phyloP scores from a whole-genome alignment of 257 asterid species.

The Solanum acaule region DNA sequence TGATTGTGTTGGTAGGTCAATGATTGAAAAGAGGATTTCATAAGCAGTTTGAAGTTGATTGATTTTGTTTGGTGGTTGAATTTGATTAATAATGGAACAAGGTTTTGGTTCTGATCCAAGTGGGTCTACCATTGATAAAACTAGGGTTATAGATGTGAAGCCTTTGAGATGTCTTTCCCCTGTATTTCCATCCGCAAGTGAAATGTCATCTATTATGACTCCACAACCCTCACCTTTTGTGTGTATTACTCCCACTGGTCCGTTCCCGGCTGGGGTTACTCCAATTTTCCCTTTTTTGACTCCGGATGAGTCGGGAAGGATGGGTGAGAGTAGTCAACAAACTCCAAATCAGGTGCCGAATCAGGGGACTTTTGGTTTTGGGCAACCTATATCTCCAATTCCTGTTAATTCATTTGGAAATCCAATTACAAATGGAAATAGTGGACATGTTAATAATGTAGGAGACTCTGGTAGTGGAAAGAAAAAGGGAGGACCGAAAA shows the following conservation, averaged over 20 bases:
- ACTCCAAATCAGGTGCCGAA: slow-evolving; percentile 6
- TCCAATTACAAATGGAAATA: slow-evolving; percentile 42
- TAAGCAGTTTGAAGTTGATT: not conserved
- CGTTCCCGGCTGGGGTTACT: slow-evolving; percentile 77
- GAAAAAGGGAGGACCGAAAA: slow-evolving; percentile 35
- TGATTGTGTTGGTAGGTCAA: not conserved
- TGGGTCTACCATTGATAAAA: slow-evolving; percentile 39
- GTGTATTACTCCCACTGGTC: slow-evolving; percentile 85
- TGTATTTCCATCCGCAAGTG: slow-evolving; percentile 55
- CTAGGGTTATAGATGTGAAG: slow-evolving; percentile 66
- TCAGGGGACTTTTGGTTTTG: slow-evolving; percentile 23
- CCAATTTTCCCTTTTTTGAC: slow-evolving; percentile 72
- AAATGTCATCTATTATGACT: slow-evolving; percentile 26
- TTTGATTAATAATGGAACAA: slow-evolving; percentile 48
- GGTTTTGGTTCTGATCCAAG: slow-evolving; percentile 31
- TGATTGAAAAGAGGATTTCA: not conserved
- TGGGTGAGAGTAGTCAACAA: slow-evolving; percentile 3
- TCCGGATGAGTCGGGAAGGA: not conserved
- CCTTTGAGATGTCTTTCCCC: slow-evolving; percentile 80
- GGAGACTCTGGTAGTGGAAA: slow-evolving; percentile 30
- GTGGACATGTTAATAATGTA: slow-evolving; percentile 11
- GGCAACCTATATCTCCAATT: slow-evolving; percentile 38
- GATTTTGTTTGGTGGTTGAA: not conserved
- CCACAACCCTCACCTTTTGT: slow-evolving; percentile 72
- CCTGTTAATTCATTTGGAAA: slow-evolving; percentile 66